These are phyloP conservation scores for Hypseocharis bilobata DNA, from an alignment of 441 rosid genomes.

Conservation along the genomic window DNA sequence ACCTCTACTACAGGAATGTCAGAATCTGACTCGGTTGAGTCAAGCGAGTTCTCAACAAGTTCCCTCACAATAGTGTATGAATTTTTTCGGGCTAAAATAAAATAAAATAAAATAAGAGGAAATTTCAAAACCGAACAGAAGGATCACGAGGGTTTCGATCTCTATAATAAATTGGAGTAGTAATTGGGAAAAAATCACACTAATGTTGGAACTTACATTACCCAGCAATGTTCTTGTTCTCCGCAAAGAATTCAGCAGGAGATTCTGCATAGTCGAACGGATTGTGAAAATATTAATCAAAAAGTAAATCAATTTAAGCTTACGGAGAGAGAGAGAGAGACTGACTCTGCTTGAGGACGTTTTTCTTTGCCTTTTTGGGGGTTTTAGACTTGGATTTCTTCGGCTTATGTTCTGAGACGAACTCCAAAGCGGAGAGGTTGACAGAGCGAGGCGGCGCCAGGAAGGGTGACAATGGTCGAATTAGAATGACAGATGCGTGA, in stretches of 20 bases:
- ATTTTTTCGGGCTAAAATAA: slow-evolving; percentile 75
- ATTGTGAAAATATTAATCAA: background rate
- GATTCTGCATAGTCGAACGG: slow-evolving; percentile 52
- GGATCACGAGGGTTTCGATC: background rate
- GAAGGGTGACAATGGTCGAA: too few species aligned
- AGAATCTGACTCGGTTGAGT: slow-evolving; percentile 83
- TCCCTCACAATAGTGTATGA: slow-evolving; percentile 88
- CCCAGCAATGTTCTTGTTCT: slow-evolving; percentile 96
- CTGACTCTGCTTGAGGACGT: slow-evolving; percentile 81
- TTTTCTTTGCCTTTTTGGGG: slow-evolving; percentile 51
- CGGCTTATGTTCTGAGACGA: too few species aligned
- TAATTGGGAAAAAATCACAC: background rate
- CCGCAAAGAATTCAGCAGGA: slow-evolving; percentile 97
- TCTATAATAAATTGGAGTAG: background rate
- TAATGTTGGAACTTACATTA: slow-evolving; percentile 48
- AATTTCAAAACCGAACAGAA: background rate
- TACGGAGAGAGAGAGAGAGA: slow-evolving; percentile 5
- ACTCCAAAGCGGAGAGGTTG: too few species aligned
- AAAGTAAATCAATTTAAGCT: background rate
- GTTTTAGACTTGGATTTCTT: slow-evolving; percentile 60
- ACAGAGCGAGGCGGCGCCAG: too few species aligned
- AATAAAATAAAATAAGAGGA: background rate
- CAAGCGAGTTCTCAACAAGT: slow-evolving; percentile 88
- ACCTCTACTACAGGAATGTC: slow-evolving; percentile 85
- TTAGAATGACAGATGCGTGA: too few species aligned